Conservation (phyloP, 257 asterid genomes). For the Knoxia roxburghii region DNA sequence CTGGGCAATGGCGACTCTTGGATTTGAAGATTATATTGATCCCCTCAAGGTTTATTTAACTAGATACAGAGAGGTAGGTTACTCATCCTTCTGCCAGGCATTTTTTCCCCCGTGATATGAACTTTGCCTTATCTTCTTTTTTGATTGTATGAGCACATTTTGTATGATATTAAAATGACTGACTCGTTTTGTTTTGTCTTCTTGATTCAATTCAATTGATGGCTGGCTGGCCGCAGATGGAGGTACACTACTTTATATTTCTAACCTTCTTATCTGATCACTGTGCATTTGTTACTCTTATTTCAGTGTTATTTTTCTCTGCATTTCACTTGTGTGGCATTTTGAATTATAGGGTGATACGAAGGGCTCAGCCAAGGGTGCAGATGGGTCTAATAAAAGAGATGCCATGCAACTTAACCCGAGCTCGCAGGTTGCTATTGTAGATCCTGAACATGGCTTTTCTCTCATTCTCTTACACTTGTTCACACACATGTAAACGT, state of each 20-base stretch:
- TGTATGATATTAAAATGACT: conserved; percentile 20
- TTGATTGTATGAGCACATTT: not conserved
- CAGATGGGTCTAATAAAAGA: conserved; percentile 70
- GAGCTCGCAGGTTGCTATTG: conserved; percentile 39
- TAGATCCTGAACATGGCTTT: conserved; percentile 1
- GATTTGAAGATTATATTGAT: conserved; percentile 86
- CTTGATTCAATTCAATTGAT: conserved; percentile 24
- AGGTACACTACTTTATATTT: conserved; percentile 45
- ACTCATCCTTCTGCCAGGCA: conserved; percentile 9
- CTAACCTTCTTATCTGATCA: not conserved
- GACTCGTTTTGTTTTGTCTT: conserved; percentile 15
- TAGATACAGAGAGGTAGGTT: conserved; percentile 70
- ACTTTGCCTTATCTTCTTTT: not conserved
- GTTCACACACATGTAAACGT: not conserved
- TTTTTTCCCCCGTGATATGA: not conserved
- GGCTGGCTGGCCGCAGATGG: conserved; percentile 58
- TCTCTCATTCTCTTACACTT: too few relatives aligned
- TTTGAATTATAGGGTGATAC: conserved; percentile 63
- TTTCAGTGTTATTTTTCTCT: not conserved
- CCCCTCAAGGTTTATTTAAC: conserved; percentile 79
- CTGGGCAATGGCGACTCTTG: conserved; percentile 91
- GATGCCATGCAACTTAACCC: conserved; percentile 51
- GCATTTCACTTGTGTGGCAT: conserved; percentile 5
- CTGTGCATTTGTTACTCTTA: not conserved
- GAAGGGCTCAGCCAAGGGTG: conserved; percentile 65